phyloP scores from a whole-genome alignment of 225 moss, liverwort and hornwort genomes.

The Pseudisothecium myosuroides region DNA sequence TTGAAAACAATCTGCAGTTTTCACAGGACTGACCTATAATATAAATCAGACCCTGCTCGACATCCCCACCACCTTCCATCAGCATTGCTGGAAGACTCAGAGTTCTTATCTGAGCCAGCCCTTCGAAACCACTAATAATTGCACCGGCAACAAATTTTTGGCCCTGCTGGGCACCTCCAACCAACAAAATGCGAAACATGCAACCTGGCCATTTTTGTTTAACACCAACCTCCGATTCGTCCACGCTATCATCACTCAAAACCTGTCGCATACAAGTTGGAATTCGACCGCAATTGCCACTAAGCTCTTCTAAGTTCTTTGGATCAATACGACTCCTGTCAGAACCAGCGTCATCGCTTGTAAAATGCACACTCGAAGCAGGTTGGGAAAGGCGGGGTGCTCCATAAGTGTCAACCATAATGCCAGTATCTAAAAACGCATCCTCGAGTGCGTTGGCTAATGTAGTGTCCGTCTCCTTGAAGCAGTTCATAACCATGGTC shows the following conservation, averaged over 20 bases:
- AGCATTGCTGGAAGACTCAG: constrained; percentile 77
- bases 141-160: constrained; percentile 61
- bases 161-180: constrained; percentile 55
- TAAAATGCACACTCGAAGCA: constrained; percentile 3
- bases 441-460: constrained; percentile 28
- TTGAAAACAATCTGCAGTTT: not conserved
- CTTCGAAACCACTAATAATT: constrained; percentile 45
- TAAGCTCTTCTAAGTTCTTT: constrained; percentile 1
- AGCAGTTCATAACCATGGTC: constrained; percentile 12
- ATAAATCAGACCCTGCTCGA: constrained; percentile 55
- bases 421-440: constrained; percentile 36
- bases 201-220: constrained; percentile 39
- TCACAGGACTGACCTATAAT: constrained; percentile 41
- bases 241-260: constrained; percentile 9
- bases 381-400: constrained; percentile 1
- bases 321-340: not conserved
- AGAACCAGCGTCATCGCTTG: not conserved
- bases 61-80: constrained; percentile 64
- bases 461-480: constrained; percentile 7
- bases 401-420: constrained; percentile 32
- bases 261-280: constrained; percentile 7
- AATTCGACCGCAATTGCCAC: not conserved
- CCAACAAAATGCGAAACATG: constrained; percentile 41
- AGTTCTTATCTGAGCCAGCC: constrained; percentile 50
- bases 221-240: not conserved